Conservation (phyloP, 495 filamentous ascomycete species). For the Neurospora sp. region DNA sequence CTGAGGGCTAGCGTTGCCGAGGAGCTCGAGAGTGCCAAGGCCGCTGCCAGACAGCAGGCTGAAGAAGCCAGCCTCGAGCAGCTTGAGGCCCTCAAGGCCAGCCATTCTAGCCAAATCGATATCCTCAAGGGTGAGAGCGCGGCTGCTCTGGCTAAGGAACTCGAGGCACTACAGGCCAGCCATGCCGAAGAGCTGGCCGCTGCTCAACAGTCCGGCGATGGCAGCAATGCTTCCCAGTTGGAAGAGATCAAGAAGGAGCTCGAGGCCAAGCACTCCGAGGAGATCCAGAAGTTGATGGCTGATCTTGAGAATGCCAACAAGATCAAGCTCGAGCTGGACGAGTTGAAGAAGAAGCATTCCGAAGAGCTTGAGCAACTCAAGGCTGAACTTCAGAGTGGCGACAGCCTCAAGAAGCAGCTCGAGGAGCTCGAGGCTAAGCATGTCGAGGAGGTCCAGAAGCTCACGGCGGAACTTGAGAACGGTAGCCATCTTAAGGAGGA, state of each 20-base stretch:
- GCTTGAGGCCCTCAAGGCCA: conserved; percentile 35
- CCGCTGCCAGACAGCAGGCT: conserved; percentile 25
- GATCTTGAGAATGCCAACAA: conserved; percentile 4
- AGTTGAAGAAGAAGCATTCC: conserved; percentile 17
- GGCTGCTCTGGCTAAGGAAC: conserved; percentile 25
- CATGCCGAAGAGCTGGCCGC: conserved; percentile 28
- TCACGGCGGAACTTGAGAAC: conserved; percentile 19
- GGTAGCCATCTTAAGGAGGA: conserved; percentile 16
- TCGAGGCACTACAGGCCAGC: conserved; percentile 30
- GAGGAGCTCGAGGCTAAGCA: conserved; percentile 23
- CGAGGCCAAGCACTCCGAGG: conserved; percentile 27
- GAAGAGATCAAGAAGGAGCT: conserved; percentile 26
- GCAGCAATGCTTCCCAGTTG: conserved; percentile 17
- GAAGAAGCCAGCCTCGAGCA: conserved; percentile 26
- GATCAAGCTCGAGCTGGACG: conserved; percentile 2
- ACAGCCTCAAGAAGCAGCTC: conserved; percentile 12
- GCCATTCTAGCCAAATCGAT: conserved; percentile 37
- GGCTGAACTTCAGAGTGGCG: conserved; percentile 6
- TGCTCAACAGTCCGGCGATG: conserved; percentile 17
- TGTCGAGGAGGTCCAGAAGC: conserved; percentile 12
- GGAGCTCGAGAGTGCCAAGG: conserved; percentile 35
- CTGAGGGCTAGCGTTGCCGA: conserved; percentile 36
- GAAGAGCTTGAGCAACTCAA: conserved; percentile 26
- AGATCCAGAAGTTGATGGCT: conserved; percentile 7
- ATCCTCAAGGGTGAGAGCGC: conserved; percentile 30